Percentiles rank a stretch among this genome's conserved stretches.
These are phyloP conservation scores for Lecanicillium sp. DNA, from an alignment of 2,329 filamentous ascomycete species.

Conservation along the genomic window DNA sequence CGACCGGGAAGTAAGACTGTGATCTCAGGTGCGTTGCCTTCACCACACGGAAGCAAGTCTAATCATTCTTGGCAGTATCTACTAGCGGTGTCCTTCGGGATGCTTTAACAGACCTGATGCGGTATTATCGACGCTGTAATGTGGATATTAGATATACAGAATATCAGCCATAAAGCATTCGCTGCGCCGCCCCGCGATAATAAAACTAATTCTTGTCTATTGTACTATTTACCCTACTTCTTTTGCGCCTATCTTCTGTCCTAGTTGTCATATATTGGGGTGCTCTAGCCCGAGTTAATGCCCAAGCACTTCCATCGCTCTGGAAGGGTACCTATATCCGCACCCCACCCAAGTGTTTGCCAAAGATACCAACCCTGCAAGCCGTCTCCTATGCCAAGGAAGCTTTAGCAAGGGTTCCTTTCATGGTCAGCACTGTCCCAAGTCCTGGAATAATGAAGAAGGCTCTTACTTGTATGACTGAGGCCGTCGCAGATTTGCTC, in stretches of 20 bases:
- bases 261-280: too few species aligned
- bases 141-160: background rate
- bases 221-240: too few species aligned
- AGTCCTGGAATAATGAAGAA: background rate
- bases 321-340: constrained; percentile 1
- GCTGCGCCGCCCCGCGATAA: too few species aligned
- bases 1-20: background rate
- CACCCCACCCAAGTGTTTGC: background rate
- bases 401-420: background rate
- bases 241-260: too few species aligned
- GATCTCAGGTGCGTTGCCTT: background rate
- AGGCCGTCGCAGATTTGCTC: background rate
- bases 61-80: background rate
- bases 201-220: too few species aligned
- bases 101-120: background rate
- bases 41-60: background rate
- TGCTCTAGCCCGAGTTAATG: too few species aligned
- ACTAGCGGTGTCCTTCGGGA: background rate
- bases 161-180: constrained; percentile 1
- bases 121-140: background rate
- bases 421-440: background rate
- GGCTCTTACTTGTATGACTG: background rate
- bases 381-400: constrained; percentile 1
- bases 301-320: background rate
- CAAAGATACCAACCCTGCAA: background rate